Conservation (phyloP, 306 rosid genomes). For the cucumber (Cucumis sativus) region Cucumber_9930_V3 NC_026656.2:3426001-3426500, state of each 20-base stretch:
- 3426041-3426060: conserved; percentile 53
- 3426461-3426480: conserved; percentile 18
- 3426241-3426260: not conserved
- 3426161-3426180: conserved; percentile 23
- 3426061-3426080: conserved; percentile 56
- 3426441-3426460: conserved; percentile 30
- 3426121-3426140: conserved; percentile 6
- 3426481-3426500: conserved; percentile 23
- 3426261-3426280: not conserved
- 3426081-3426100: conserved; percentile 17
- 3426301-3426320: not conserved
- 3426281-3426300: not conserved
- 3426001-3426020: conserved; percentile 33
- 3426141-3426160: conserved; percentile 4
- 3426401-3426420: conserved; percentile 42
- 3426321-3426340: not conserved
- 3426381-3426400: not conserved
- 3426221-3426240: not conserved
- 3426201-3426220: not conserved
- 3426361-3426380: not conserved
- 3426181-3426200: not conserved
- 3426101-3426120: conserved; percentile 16
- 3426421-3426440: conserved; percentile 47
- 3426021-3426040: conserved; percentile 15
- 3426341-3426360: not conserved